Evolutionary conservation across 768 basidiomycete species (phyloP), one percentile per base, ranked within the genome.

Genomic region (Tricholoma sp.): DNA sequence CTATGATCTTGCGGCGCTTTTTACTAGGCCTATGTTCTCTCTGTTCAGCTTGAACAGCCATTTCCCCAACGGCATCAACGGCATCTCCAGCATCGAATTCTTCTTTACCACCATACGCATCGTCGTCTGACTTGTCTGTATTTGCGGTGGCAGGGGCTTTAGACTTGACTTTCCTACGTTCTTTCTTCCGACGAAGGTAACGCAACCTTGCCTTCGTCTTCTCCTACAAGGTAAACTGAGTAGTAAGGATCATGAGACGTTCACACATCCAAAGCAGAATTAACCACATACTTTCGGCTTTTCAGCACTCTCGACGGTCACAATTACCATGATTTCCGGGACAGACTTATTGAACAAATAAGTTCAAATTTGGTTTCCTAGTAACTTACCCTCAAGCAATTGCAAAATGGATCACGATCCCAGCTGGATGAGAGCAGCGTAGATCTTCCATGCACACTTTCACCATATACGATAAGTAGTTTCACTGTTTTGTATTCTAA

Each of bases 191-290:
- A 66, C 81, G 84, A 43, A 91, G 74, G 67, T 93, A 91, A 58
- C 85, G 76, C 62, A 82, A 71, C 68, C 91, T 89, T 1, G 88
- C 86, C 56, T 80, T 85, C 1, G 89, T 89, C 72, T 88, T 88
- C 46, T 67, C 67, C 79, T 84, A 62, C 43, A 61, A 12, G 5
- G 16, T 58, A 62, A 35, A 34, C 59, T 64, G 49, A 47, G 57
- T 58, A 57, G 63, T 67, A 57, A 64, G 64, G 41, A 56, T 62
- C 54, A 59, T 63, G 55, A 64, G 62, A 47, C 53, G 43, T 41
- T 58, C 54, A 34, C 34, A 8, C 16, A n/a, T 8, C 24, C n/a
- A 37, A 27, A 8, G 45, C 8, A 55, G 8, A 21, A 39, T 41
- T 41, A 12, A 24, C 22, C 24, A 47, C 52, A 21, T 61, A 62